Evolutionary conservation across 2,329 filamentous ascomycete species (phyloP), one percentile per base, ranked within the genome.

Genomic region (Knoxdaviesia capensis): DNA sequence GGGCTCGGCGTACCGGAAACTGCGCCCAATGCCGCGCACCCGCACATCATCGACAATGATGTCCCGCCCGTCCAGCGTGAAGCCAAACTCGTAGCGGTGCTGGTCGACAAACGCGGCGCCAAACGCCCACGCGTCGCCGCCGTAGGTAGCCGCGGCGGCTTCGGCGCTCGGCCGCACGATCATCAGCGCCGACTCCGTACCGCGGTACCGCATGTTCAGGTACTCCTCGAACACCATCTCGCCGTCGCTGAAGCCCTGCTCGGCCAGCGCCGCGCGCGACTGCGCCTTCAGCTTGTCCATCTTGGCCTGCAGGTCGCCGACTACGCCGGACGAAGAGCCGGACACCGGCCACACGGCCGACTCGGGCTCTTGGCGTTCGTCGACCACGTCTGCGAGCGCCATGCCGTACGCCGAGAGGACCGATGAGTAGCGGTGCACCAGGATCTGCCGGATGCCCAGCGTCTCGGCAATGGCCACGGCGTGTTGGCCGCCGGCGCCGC

Each of bases 61-160:
- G 50, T 94, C 84, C 43, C 86, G 69, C 45, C 92, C 82, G 29
- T 73, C 68, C 3, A 94, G 64, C 0, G 82, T 92, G 53, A 94
- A 94, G 0, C 86, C 86, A 53, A 94, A 94, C 54, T 94, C 87
- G 53, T 90, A 86, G 41, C 85, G 77, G 54, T 94, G 87, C 50
- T 93, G 84, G 50, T 77, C 75, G 32, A 92, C 66, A 52, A 96
- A 94, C 0, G 84, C 86, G 48, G 77, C 72, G 3, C 79, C 84
- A 58, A 87, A 94, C 1, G 77, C 80, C 81, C 82, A 92, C 6
- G 78, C 71, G 29, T 82, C 73, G 6, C 74, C 76, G 29, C 57
- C 64, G 48, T 71, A 80, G 34, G 68, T 60, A 3, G 59, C 69
- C 0, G 86, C 84, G 55, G 79, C 83, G 0, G 71, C 73, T 65